phyloP scores from a whole-genome alignment of 495 filamentous ascomycete species.

The Lichenothelia convexa region DNA sequence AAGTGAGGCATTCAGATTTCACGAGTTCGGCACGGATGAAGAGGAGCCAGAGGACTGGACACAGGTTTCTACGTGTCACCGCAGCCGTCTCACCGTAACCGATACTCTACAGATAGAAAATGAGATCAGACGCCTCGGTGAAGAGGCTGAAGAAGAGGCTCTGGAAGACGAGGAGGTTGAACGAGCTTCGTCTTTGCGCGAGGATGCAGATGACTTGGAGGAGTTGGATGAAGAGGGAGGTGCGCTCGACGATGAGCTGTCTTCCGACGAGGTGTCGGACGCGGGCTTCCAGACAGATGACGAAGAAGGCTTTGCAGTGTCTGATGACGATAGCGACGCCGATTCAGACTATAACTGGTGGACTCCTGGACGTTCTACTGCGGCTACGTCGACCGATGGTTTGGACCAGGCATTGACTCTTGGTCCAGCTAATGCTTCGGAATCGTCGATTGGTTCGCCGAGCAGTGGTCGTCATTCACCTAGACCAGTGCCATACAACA shows the following conservation, averaged over 20 bases:
- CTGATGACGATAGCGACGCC: slow-evolving; percentile 65
- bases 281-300: slow-evolving; percentile 80
- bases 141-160: slow-evolving; percentile 82
- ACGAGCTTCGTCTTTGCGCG: slow-evolving; percentile 13
- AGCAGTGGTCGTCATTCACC: slow-evolving; percentile 17
- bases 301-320: slow-evolving; percentile 81
- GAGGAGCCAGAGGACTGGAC: slow-evolving; percentile 79
- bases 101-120: slow-evolving; percentile 85
- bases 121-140: slow-evolving; percentile 65
- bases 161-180: slow-evolving; percentile 39
- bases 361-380: slow-evolving; percentile 42
- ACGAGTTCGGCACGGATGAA: slow-evolving; percentile 77
- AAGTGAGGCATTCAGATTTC: slow-evolving; percentile 61
- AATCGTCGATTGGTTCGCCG: slow-evolving; percentile 47
- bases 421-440: slow-evolving; percentile 33
- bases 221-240: slow-evolving; percentile 21
- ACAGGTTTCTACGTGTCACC: slow-evolving; percentile 39
- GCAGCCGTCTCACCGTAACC: slow-evolving; percentile 59
- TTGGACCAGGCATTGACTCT: slow-evolving; percentile 29
- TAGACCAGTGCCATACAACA: slow-evolving; percentile 3
- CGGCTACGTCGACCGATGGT: slow-evolving; percentile 35
- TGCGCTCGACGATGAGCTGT: slow-evolving; percentile 32
- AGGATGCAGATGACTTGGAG: slow-evolving; percentile 25
- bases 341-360: slow-evolving; percentile 61
- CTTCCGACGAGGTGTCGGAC: slow-evolving; percentile 43